Conservation (phyloP, 148 eudicot genomes). For the Hydrangea macrophylla region DNA sequence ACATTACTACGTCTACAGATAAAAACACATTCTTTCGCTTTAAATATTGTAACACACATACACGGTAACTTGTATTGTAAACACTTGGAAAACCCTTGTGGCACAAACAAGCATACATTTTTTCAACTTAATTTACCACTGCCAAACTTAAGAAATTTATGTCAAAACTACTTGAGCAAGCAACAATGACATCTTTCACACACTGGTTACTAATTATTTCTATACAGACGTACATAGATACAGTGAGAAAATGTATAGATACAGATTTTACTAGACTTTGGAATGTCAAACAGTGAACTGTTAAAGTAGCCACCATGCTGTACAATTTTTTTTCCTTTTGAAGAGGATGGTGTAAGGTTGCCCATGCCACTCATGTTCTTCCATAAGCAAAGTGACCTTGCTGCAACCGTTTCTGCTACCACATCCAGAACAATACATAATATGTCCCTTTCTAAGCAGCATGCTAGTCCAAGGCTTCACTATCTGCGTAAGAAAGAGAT, state of each 20-base stretch:
- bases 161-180: background rate
- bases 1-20: too few species aligned
- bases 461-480: conserved; percentile 10
- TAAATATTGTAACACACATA: too few species aligned
- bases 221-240: background rate
- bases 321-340: background rate
- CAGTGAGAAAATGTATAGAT: too few species aligned
- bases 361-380: background rate
- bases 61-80: too few species aligned
- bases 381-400: background rate
- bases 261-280: background rate
- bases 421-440: background rate
- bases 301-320: background rate
- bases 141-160: too few species aligned
- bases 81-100: too few species aligned
- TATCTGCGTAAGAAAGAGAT: conserved; percentile 12
- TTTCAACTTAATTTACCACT: too few species aligned
- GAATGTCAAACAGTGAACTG: conserved; percentile 1
- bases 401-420: too few species aligned
- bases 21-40: too few species aligned
- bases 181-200: background rate
- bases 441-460: conserved; percentile 9
- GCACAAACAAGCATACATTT: too few species aligned
- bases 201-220: background rate
- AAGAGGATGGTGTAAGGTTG: background rate